These are phyloP conservation scores for Acorus gramineus DNA, from an alignment of 106 monocot species.

Conservation along the genomic window DNA sequence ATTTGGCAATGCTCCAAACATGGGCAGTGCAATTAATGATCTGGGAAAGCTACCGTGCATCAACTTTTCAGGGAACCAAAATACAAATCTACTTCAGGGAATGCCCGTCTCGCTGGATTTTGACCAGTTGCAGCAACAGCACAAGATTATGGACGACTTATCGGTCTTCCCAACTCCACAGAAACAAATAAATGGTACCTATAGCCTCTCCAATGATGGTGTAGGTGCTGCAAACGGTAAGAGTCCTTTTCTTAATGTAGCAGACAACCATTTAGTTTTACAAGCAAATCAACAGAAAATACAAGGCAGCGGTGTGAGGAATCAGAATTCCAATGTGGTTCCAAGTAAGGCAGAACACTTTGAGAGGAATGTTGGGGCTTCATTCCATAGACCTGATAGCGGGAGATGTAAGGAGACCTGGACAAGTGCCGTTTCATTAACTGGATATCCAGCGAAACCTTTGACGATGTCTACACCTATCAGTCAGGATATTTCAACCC, in stretches of 20 bases:
- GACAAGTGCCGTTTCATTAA: slow-evolving; percentile 25
- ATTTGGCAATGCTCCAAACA: slow-evolving; percentile 14
- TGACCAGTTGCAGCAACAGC: slow-evolving; percentile 30
- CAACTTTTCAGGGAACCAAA: slow-evolving; percentile 24
- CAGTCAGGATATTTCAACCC: slow-evolving; percentile 10
- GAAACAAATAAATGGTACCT: slow-evolving; percentile 26
- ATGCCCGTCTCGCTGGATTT: slow-evolving; percentile 31
- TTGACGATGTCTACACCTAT: slow-evolving; percentile 7
- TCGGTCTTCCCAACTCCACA: background rate
- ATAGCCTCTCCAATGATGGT: slow-evolving; percentile 19
- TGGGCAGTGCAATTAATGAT: slow-evolving; percentile 24
- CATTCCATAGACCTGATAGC: slow-evolving; percentile 32
- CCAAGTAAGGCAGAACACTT: slow-evolving; percentile 23
- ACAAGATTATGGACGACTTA: background rate
- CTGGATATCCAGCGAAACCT: slow-evolving; percentile 15
- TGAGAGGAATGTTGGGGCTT: slow-evolving; percentile 15
- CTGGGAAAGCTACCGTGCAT: slow-evolving; percentile 29
- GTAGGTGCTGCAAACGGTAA: background rate
- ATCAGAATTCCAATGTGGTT: slow-evolving; percentile 19
- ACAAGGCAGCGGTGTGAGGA: slow-evolving; percentile 14
- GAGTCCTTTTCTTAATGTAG: slow-evolving; percentile 23
- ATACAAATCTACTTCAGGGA: slow-evolving; percentile 29
- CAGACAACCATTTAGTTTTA: slow-evolving; percentile 18
- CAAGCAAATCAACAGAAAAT: slow-evolving; percentile 25
- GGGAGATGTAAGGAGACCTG: slow-evolving; percentile 33